These are phyloP conservation scores for Trichoderma atrobrunneum DNA, from an alignment of 2,329 filamentous ascomycete genomes.

Conservation along the genomic window DNA sequence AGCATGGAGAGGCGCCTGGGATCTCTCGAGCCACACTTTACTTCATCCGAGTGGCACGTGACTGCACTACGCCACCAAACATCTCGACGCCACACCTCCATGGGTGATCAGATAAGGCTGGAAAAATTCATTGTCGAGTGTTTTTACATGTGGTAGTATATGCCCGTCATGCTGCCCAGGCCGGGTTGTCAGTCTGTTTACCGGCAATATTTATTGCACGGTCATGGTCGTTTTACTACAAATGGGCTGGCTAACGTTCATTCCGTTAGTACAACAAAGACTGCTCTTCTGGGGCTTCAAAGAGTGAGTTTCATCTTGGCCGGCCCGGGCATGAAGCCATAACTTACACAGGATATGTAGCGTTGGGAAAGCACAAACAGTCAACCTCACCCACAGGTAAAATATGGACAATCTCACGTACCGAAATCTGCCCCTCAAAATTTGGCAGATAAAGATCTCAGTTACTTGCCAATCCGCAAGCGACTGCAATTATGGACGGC, in stretches of 20 bases:
- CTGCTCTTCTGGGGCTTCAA: background rate
- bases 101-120: constrained; percentile 22
- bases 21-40: background rate
- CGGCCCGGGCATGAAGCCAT: background rate
- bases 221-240: background rate
- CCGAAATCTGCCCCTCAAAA: background rate
- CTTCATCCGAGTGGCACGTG: background rate
- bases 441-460: background rate
- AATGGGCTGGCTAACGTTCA: background rate
- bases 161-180: constrained; percentile 31
- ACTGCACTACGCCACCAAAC: background rate
- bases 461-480: constrained; percentile 36
- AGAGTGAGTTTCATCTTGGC: background rate
- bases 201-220: constrained; percentile 31
- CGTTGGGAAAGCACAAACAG: constrained; percentile 21
- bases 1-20: background rate
- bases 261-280: background rate
- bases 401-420: constrained; percentile 13
- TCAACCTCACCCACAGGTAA: background rate
- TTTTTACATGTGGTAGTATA: constrained; percentile 7
- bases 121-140: constrained; percentile 24
- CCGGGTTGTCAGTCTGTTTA: constrained; percentile 34
- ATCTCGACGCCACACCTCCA: background rate
- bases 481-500: constrained; percentile 42
- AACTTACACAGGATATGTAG: constrained; percentile 17